Evolutionary conservation across 768 basidiomycete genomes (phyloP), one percentile per base, ranked within the genome.

Genomic region (Daedalea quercina): DNA sequence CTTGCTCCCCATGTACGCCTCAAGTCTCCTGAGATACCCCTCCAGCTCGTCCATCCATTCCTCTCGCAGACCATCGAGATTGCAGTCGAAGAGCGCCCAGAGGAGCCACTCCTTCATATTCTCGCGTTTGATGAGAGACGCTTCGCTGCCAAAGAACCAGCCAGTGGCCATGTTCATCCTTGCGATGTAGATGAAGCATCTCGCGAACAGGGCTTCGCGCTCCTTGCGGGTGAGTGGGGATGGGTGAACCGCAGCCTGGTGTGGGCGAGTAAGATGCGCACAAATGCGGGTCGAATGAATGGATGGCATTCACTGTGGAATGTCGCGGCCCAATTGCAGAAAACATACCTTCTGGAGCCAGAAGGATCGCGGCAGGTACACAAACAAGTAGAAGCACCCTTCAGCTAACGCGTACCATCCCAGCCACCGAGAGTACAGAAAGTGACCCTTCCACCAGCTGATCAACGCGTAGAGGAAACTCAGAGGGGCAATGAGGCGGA

Each of bases 41-140:
- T 73, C 68, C 1, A 85, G 58, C 60, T 84, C 84, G 2, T 78
- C 78, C 13, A 66, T 60, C 74, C 78, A 79, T 34, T 71, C 73
- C 17, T 68, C 54, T 20, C 57, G 50, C 3, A 56, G 44, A 9
- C 67, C 60, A 3, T 67, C 60, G 25, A 65, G 60, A 4, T 73
- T 66, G 2, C 70, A 64, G 1, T 75, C 75, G 61, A 84, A 85
- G 22, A 85, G 54, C 0, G 81, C 78, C 82, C 82, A 86, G 6
- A 81, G 69, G n/a, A 85, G 62, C 84, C 83, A 86, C 44, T 83
- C 80, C 4, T 70, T 44, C 37, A 77, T 65, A 54, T 85, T 82
- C 17, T 76, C 71, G 19, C 73, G 73, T 47, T 68, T 71, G 48
- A 79, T 60, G 9, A 44, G 57, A 41, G 44, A 22, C 7, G 59